These are phyloP conservation scores for Cudoniella acicularis DNA, from an alignment of 495 filamentous ascomycete species.

Conservation along the genomic window DNA sequence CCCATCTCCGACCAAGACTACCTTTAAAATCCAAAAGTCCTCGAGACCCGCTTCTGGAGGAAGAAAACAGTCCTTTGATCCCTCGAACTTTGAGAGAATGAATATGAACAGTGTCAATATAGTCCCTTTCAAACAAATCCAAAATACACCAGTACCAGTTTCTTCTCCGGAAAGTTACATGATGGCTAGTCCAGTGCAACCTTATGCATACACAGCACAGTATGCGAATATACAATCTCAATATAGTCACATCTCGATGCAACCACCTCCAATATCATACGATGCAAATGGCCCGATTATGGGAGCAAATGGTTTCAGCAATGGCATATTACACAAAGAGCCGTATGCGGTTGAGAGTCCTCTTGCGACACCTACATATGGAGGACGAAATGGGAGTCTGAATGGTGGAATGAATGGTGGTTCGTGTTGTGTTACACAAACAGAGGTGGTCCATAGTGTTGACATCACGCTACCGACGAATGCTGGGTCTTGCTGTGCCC, in stretches of 20 bases:
- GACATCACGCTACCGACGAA: neutral
- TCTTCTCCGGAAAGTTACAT: constrained; percentile 8
- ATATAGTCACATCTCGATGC: constrained; percentile 13
- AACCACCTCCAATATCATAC: constrained; percentile 9
- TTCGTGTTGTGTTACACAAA: constrained; percentile 8
- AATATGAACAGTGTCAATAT: constrained; percentile 41
- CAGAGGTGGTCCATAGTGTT: neutral
- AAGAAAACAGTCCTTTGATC: constrained; percentile 44
- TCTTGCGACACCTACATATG: constrained; percentile 18
- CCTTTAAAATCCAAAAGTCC: constrained; percentile 41
- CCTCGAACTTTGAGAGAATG: constrained; percentile 39
- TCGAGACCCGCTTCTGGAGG: constrained; percentile 21
- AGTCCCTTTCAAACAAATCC: constrained; percentile 16
- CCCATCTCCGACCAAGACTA: constrained; percentile 21
- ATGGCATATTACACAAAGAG: constrained; percentile 1
- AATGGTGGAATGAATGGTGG: neutral
- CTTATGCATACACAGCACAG: constrained; percentile 17
- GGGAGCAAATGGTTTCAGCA: constrained; percentile 9
- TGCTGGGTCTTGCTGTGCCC: constrained; percentile 20
- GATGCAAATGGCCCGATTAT: neutral
- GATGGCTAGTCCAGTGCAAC: constrained; percentile 2
- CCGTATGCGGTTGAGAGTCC: constrained; percentile 20
- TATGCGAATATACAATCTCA: constrained; percentile 19
- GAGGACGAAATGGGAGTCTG: too few species aligned
- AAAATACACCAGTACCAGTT: constrained; percentile 5